Conservation (phyloP, 2,329 filamentous ascomycete genomes). For the Madurella mycetomatis region DNA sequence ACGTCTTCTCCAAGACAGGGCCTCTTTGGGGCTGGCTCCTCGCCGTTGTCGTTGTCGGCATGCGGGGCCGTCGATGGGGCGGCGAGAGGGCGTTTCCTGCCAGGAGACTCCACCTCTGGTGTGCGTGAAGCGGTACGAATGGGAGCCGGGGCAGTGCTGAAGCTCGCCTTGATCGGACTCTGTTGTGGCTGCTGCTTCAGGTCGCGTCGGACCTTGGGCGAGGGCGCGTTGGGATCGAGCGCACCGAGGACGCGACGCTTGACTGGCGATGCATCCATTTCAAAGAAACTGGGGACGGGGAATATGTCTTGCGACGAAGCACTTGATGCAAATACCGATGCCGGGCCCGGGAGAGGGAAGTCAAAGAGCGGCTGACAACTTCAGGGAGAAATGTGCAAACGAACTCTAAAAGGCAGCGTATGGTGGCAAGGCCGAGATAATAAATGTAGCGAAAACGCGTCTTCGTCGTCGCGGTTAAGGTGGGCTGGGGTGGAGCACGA, state of each 20-base stretch:
- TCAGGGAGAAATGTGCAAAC: no score
- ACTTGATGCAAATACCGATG: no score
- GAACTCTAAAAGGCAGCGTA: no score
- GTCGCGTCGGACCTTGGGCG: constrained; percentile 20
- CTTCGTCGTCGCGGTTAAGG: neutral
- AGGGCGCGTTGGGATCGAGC: constrained; percentile 43
- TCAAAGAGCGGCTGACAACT: no score
- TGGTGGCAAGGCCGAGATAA: no score
- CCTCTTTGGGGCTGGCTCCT: constrained; percentile 13
- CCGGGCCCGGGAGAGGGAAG: no score
- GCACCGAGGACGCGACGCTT: constrained; percentile 48
- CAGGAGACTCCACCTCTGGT: constrained; percentile 8
- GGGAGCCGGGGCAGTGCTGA: neutral
- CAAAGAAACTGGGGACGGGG: neutral
- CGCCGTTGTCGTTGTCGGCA: neutral
- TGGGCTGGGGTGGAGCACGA: neutral
- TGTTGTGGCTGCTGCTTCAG: constrained; percentile 1
- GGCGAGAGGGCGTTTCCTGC: constrained; percentile 27
- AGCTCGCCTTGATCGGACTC: constrained; percentile 8
- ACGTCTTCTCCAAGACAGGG: constrained; percentile 7
- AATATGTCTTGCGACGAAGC: no score
- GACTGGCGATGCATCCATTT: constrained; percentile 32
- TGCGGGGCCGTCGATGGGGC: constrained; percentile 14
- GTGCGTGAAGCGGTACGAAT: neutral
- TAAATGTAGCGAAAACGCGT: neutral